A percentile compares a stretch with the other conserved stretches of the same genome.
These are phyloP conservation scores for Aspergillus sp. DNA, from an alignment of 2,329 filamentous ascomycete genomes.

Conservation along the genomic window DNA sequence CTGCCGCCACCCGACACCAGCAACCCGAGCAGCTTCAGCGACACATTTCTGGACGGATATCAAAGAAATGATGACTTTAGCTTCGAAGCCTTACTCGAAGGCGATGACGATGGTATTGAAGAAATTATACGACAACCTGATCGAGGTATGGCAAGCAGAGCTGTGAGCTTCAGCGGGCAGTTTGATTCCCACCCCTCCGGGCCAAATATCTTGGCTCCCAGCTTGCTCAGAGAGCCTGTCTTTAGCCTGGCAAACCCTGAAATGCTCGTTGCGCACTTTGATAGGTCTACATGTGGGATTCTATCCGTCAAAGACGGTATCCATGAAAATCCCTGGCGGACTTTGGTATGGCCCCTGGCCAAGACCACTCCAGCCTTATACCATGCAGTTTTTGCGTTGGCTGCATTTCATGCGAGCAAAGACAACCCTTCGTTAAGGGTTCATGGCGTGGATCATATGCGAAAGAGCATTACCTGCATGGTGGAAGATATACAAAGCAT, in stretches of 20 bases:
- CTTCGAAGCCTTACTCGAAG: conserved; percentile 40
- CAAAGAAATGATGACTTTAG: conserved; percentile 27
- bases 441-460: conserved; percentile 71
- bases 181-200: conserved; percentile 36
- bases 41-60: conserved; percentile 14
- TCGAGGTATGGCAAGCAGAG: conserved; percentile 37
- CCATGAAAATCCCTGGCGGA: conserved; percentile 73
- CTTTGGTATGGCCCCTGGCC: conserved; percentile 70
- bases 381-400: conserved; percentile 70
- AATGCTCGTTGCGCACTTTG: conserved; percentile 66
- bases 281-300: conserved; percentile 70
- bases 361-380: conserved; percentile 67
- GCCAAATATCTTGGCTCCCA: conserved; percentile 19
- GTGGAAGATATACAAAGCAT: conserved; percentile 66
- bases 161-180: conserved; percentile 45
- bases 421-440: conserved; percentile 62
- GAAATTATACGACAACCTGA: conserved; percentile 55
- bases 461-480: conserved; percentile 64
- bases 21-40: conserved; percentile 13
- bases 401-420: conserved; percentile 68
- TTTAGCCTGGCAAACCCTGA: conserved; percentile 60
- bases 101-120: conserved; percentile 56
- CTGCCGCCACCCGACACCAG: conserved; percentile 13
- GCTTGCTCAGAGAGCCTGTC: conserved; percentile 53
- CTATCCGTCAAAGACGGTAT: conserved; percentile 72